Base-by-base conservation (phyloP, 257 asterid genomes). In the Plantago major region DNA sequence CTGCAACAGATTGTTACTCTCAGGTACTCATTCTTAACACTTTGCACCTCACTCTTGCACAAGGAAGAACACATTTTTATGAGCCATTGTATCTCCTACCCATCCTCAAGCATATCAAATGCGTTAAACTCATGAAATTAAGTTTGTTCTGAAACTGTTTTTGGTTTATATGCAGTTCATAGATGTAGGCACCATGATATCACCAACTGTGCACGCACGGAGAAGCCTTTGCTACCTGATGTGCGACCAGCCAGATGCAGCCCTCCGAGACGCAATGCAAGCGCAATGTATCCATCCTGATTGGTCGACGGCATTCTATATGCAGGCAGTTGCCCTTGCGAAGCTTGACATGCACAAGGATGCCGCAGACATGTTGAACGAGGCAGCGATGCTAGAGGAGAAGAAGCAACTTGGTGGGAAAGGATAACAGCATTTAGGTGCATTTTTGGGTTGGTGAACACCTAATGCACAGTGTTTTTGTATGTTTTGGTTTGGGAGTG, bases 291-390 rank as follows among this genome's bases (percentile, higher is more conserved):
- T 89, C 38, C 76, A 76, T 62, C 94, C 96, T 6, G 97, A 89
- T 49, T 92, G 99, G 99, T 76, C 99, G 15, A 89, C 96, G 0
- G 97, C 97, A 19, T 92, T 89, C 72, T 89, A 92, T 78, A 85
- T 92, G 97, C 99, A 92, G 80, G 92, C 97, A 1, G 96, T 83
- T 66, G 97, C 99, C 52, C 93, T 88, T 7, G 86, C 97, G 51
- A 92, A 92, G 78, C 89, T 92, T 14, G 95, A 88, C 78, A 92
- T 89, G 97, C 84, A 92, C 82, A 83, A 92, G 64, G 99, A 89
- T 42, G 99, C 99, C 13, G 86, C 94, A n/a, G 99, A 92, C 73
- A 92, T 89, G 99, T 72, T 92, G 82, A 86, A 92, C 12, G 99
- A 92, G 74, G 99, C 97, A 54, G 82, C 93, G 44, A 42, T 70